Evolutionary conservation across 495 filamentous ascomycete species (phyloP).

Genomic region (Thermothielavioides terrestris): DNA sequence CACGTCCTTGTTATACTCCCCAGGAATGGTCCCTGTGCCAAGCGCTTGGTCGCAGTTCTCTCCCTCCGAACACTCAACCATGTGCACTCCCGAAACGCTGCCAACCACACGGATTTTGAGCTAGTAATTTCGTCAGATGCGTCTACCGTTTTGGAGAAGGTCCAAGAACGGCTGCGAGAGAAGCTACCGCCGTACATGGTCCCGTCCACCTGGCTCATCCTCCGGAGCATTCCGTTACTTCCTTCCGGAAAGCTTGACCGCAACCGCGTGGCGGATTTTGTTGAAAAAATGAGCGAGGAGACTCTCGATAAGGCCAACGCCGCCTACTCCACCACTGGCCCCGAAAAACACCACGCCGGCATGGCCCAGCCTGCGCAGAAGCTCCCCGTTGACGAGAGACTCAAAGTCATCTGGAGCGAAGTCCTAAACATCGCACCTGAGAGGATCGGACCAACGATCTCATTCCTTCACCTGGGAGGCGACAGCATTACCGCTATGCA

Average conservation of each 20-base stretch:
- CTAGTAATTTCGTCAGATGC: conserved; percentile 6
- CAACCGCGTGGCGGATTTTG: conserved; percentile 20
- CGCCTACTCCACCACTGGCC: background rate
- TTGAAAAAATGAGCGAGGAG: conserved; percentile 11
- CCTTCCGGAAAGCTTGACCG: conserved; percentile 51
- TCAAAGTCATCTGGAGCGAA: conserved; percentile 39
- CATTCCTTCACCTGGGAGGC: conserved; percentile 25
- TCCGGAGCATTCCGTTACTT: conserved; percentile 41
- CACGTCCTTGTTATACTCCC: conserved; percentile 16
- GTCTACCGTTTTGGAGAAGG: conserved; percentile 9
- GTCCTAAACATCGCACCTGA: conserved; percentile 43
- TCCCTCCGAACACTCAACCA: background rate
- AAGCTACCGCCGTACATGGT: conserved; percentile 46
- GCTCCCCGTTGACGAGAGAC: conserved; percentile 8
- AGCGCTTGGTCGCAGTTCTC: conserved; percentile 15
- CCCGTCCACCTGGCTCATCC: conserved; percentile 46
- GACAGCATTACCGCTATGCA: conserved; percentile 29
- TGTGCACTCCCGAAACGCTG: background rate
- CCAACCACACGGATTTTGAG: conserved; percentile 1
- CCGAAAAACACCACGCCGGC: background rate
- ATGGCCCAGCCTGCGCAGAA: background rate
- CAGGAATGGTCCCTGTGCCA: conserved; percentile 11
- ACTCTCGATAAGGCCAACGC: conserved; percentile 6
- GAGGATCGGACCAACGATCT: conserved; percentile 27
- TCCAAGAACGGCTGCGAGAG: conserved; percentile 19